Evolutionary conservation across 371 early-diverging fungal genomes (phyloP).

Genomic region (Catenaria anguillulae): DNA sequence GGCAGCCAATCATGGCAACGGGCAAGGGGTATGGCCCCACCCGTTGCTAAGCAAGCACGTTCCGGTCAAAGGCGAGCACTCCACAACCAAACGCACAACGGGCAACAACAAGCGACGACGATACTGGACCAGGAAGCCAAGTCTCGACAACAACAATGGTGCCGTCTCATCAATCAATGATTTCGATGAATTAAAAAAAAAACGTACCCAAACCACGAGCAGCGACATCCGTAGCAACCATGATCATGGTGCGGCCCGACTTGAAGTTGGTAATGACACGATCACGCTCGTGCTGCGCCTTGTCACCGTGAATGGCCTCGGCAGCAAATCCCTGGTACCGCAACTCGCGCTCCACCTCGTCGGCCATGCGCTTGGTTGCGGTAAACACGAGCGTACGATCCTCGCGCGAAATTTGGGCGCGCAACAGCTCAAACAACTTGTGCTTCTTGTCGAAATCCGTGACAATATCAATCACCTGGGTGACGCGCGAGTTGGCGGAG

Average conservation of each 20-base stretch:
- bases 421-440: conserved; percentile 11
- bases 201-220: conserved; percentile 94
- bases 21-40: too few relatives aligned
- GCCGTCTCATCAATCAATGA: too few relatives aligned
- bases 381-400: conserved; percentile 94
- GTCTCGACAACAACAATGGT: too few relatives aligned
- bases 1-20: too few relatives aligned
- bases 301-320: conserved; percentile 98
- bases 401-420: conserved; percentile 20
- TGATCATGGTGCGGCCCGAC: conserved; percentile 56
- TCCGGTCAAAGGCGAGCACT: too few relatives aligned
- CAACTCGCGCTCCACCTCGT: conserved; percentile 82
- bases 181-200: conserved; percentile 10
- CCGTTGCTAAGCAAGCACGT: too few relatives aligned
- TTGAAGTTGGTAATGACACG: conserved; percentile 90
- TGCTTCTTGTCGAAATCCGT: conserved; percentile 66
- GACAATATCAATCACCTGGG: conserved; percentile 52
- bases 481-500: conserved; percentile 42
- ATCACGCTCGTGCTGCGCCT: conserved; percentile 96
- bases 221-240: conserved; percentile 99
- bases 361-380: conserved; percentile 94
- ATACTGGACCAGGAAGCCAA: too few relatives aligned
- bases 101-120: too few relatives aligned
- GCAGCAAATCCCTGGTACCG: conserved; percentile 92
- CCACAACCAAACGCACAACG: too few relatives aligned